Base-by-base conservation (phyloP, 2,329 filamentous ascomycete genomes). In the Fusarium sp. region DNA sequence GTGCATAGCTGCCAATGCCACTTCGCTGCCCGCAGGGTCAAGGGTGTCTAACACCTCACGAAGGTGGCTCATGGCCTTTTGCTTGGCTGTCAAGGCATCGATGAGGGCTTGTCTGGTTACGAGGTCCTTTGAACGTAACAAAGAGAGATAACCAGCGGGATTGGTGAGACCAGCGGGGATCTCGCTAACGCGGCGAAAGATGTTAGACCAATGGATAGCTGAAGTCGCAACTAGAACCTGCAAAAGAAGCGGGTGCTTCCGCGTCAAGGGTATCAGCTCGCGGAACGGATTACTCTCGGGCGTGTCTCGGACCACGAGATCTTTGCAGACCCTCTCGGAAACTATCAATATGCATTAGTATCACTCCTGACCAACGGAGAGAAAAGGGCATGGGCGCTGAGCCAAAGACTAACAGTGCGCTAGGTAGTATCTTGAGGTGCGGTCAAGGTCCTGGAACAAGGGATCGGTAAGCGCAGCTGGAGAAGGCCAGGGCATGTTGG, bases 391-490 rank as follows among this genome's bases (percentile, higher is more conserved):
- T 44, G 45, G 52, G 45, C 61, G 44, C 43, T 67, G 38, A 26
- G 60, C 39, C 46, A 31, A 62, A 45, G 46, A 71, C 65, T 58
- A 65, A 87, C 85, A 87, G 60, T 87, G 84, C 38, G 81, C 78
- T 42, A 87, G 76, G 73, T 87, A 87, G 66, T 80, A 79, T 61
- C 84, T 77, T 28, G 82, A 82, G 43, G 78, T 78, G 21, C 67
- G 76, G 66, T 83, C 81, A 43, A 89, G 80, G 67, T 87, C 84
- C 67, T 87, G 84, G 58, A 89, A 81, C 45, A 89, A 69, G 14
- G 87, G 87, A 73, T 89, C 87, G 28, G 84, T 80, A 49, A 88
- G 77, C 31, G 80, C 74, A 17, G 62, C 69, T 13, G 69, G 69
- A 42, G 58, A 62, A 39, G 70, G 69, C 73, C 70, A 74, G 42